Base-by-base conservation (phyloP, 371 early-diverging fungal genomes). In the Mortierella sp. region DNA sequence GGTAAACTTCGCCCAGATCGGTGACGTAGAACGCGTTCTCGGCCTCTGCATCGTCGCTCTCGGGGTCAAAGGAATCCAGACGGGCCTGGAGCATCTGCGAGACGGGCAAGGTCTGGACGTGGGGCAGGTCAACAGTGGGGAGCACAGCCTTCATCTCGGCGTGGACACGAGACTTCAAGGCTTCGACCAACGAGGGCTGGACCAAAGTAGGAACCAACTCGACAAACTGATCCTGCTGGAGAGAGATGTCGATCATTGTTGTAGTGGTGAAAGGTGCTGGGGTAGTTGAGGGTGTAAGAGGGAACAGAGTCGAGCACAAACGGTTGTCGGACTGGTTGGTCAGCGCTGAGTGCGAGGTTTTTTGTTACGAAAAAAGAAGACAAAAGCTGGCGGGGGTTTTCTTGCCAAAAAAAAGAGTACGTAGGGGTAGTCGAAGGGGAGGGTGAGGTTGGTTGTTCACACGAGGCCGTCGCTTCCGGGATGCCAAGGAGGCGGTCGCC, bases 11-110 rank as follows among this genome's bases (percentile, higher is more conserved):
- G 67, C 96, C 97, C 74, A 98, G 79, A 83, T 99, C 97, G 55
- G 90, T 94, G 63, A 97, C 96, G 85, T 93, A 97, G 79, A 99
- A 99, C 24, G 98, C 93, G 75, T 96, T 96, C 81, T 95, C 95
- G 66, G 90, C 90, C 70, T 91, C 92, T 41, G 79, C 86, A 24
- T 70, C 66, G 1, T 70, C 66, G 50, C 66, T 88, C 40, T 80
- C 85, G n/a, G 69, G 69, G 37, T 86, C 76, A 41, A 85, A 77
- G 22, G 87, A 71, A 14, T 79, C 47, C 41, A 77, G 55, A 1
- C 71, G 71, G 34, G 50, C 71, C 34, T 71, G 67, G 44, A 77
- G 71, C 77, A 71, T 71, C 31, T 77, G 48, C 11, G 50, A 13
- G 39, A 89, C 75, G 24, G 76, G 61, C 37, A 37, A 26, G 16